Conservation (phyloP, 176 grass and related monocot genomes). For the Neostapfia colusana region DNA sequence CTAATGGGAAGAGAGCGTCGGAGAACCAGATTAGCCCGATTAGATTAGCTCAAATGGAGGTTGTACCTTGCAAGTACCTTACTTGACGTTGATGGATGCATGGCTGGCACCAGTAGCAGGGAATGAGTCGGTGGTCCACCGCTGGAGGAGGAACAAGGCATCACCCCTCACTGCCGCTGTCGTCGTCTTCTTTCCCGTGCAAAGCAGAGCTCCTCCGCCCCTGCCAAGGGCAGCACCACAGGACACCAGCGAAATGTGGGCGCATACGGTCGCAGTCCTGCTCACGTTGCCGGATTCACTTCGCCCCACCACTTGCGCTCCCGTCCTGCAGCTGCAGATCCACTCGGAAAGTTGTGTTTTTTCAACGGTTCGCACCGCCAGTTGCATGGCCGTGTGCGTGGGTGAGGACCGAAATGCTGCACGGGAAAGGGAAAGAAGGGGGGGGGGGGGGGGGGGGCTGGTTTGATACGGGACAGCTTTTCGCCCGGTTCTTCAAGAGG, state of each 20-base stretch:
- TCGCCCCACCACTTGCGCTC: conserved; percentile 11
- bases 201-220: not conserved
- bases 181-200: not conserved
- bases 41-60: conserved; percentile 25
- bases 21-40: conserved; percentile 1
- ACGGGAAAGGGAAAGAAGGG: not conserved
- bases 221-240: not conserved
- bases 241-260: not conserved
- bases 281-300: conserved; percentile 35
- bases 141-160: conserved; percentile 25
- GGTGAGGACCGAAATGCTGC: conserved; percentile 24
- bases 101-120: conserved; percentile 26
- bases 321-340: conserved; percentile 19
- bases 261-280: not conserved
- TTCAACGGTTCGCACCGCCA: conserved; percentile 1
- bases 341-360: not conserved
- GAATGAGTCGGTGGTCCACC: conserved; percentile 51
- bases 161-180: not conserved
- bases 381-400: not conserved
- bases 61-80: conserved; percentile 36
- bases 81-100: conserved; percentile 19
- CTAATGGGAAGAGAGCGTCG: conserved; percentile 17
- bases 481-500: not conserved
- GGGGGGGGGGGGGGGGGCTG: not conserved
- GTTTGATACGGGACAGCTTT: conserved; percentile 17